Percentiles rank a stretch among this genome's conserved stretches.
phyloP scores from a whole-genome alignment of 305 asterid genomes.

The Solanum hybrid region DNA sequence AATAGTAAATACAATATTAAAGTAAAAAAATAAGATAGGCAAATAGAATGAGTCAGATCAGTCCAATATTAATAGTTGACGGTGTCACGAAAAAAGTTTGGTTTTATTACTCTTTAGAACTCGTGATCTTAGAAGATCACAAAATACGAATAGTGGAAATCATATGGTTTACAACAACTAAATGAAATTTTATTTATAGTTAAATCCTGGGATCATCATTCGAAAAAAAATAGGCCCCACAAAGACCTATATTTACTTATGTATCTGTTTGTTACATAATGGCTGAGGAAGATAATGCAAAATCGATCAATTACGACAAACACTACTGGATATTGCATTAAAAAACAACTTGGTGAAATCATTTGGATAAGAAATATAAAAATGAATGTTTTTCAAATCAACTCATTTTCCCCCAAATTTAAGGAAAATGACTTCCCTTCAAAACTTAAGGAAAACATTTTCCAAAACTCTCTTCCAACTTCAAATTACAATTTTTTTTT shows the following conservation, averaged over 20 bases:
- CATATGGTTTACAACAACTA: neutral
- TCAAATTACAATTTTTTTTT: no score
- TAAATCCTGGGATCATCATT: neutral
- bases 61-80: neutral
- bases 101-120: neutral
- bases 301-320: neutral
- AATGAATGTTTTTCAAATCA: no score
- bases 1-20: neutral
- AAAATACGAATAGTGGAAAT: neutral
- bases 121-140: neutral
- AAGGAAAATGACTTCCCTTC: no score
- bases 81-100: neutral
- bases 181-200: no score
- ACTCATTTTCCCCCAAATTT: no score
- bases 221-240: neutral
- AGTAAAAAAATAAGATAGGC: neutral
- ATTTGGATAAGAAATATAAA: neutral
- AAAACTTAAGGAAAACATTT: no score
- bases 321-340: neutral
- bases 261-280: no score
- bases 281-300: neutral
- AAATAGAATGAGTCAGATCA: neutral
- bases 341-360: neutral
- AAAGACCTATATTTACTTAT: neutral
- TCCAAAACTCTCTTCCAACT: no score